Evolutionary conservation across 164 flowering plant genomes (phyloP).

Genomic region (Magnolia changhungtana): DNA sequence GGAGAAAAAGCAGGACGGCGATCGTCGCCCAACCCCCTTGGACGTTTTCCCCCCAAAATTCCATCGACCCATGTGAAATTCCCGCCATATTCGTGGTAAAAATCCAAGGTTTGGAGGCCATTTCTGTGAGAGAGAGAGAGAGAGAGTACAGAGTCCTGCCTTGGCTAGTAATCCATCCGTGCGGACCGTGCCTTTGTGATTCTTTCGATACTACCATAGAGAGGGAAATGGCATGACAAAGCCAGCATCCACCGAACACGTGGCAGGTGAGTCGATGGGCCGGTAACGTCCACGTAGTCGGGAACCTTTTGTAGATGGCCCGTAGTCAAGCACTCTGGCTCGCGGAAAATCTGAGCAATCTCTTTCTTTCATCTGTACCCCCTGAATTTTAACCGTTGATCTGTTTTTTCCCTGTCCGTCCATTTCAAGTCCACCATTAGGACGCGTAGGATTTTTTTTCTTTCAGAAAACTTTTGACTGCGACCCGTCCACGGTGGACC

Average conservation of each 20-base stretch:
- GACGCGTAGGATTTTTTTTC: no score
- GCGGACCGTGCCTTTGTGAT: neutral
- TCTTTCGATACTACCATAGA: neutral
- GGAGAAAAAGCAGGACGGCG: conserved; percentile 26
- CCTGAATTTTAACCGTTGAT: no score
- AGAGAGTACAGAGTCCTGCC: neutral
- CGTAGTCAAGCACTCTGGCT: no score
- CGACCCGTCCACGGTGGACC: no score
- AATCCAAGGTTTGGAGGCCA: conserved; percentile 1
- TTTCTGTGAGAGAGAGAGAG: neutral
- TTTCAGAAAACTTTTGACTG: no score
- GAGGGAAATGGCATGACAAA: neutral
- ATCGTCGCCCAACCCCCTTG: conserved; percentile 36
- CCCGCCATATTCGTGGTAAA: conserved; percentile 5
- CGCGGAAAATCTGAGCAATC: no score
- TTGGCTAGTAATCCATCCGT: neutral
- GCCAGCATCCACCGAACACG: neutral
- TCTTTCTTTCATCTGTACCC: no score
- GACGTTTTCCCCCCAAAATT: conserved; percentile 30
- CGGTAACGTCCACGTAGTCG: neutral
- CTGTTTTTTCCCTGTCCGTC: no score
- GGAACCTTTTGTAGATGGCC: no score
- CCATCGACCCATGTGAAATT: conserved; percentile 16
- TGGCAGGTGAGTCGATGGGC: neutral
- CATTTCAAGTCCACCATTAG: no score